phyloP scores from a whole-genome alignment of 2,329 filamentous ascomycete species.

The Aureobasidium lini region DNA sequence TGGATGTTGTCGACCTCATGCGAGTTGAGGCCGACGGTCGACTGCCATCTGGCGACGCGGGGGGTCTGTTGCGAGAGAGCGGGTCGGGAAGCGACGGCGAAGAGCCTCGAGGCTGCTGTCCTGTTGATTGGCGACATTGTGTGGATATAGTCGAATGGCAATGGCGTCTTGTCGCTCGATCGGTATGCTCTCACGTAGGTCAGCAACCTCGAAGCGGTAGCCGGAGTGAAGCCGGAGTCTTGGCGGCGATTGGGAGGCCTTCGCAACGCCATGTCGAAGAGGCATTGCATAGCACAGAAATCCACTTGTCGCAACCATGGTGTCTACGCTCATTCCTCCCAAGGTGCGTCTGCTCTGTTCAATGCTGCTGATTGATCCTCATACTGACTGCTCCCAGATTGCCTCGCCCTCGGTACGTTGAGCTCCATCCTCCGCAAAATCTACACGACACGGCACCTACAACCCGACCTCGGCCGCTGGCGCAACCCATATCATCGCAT shows the following conservation, averaged over 20 bases:
- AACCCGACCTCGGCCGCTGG: background rate
- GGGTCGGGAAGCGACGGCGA: slow-evolving; percentile 24
- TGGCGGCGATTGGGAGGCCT: slow-evolving; percentile 6
- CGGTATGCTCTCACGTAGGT: slow-evolving; percentile 3
- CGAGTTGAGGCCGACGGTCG: slow-evolving; percentile 28
- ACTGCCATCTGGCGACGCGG: slow-evolving; percentile 19
- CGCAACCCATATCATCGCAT: background rate
- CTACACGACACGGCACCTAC: background rate
- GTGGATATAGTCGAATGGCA: slow-evolving; percentile 3
- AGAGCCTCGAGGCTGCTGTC: slow-evolving; percentile 35
- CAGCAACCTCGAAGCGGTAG: background rate
- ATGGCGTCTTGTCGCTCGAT: background rate
- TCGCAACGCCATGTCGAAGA: slow-evolving; percentile 6
- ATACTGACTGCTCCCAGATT: slow-evolving; percentile 47
- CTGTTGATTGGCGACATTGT: slow-evolving; percentile 29
- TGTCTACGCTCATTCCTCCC: slow-evolving; percentile 94
- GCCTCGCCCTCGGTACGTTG: slow-evolving; percentile 68
- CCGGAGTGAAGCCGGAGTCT: slow-evolving; percentile 9
- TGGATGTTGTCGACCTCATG: slow-evolving; percentile 24
- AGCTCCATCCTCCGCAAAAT: slow-evolving; percentile 32
- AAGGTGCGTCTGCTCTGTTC: slow-evolving; percentile 60
- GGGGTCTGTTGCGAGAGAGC: background rate
- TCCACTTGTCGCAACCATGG: slow-evolving; percentile 25
- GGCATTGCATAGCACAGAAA: slow-evolving; percentile 3
- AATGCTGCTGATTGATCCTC: background rate